Percentiles rank a stretch among this genome's conserved stretches.
phyloP scores from a whole-genome alignment of 768 basidiomycete species.

The Candolleomyces aberdarensis region DNA sequence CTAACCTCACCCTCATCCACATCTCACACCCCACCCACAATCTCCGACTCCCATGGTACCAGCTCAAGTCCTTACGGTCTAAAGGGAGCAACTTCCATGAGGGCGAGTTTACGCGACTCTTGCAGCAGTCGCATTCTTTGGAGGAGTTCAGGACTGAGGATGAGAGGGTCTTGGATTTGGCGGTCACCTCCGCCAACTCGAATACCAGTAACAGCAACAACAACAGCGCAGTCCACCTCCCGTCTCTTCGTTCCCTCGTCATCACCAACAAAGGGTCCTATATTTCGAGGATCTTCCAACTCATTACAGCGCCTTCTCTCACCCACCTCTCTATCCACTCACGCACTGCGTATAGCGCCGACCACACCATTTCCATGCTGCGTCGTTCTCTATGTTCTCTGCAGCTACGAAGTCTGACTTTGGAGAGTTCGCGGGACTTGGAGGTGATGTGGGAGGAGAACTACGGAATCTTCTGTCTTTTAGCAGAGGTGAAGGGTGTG shows the following conservation, averaged over 20 bases:
- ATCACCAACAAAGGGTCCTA: conserved; percentile 21
- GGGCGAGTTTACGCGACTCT: conserved; percentile 21
- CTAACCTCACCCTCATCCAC: conserved; percentile 10
- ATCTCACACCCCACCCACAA: conserved; percentile 15
- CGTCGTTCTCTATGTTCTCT: conserved; percentile 1
- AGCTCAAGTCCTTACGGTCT: conserved; percentile 17
- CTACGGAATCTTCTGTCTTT: conserved; percentile 12
- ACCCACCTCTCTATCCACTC: conserved; percentile 15
- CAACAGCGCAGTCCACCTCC: conserved; percentile 12
- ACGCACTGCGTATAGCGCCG: conserved; percentile 8
- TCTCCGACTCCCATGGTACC: conserved; percentile 20
- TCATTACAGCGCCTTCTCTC: conserved; percentile 20
- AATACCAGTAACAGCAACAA: background rate
- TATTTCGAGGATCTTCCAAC: conserved; percentile 19
- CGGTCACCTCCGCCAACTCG: conserved; percentile 9
- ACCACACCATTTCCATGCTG: conserved; percentile 17
- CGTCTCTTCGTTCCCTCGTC: conserved; percentile 15
- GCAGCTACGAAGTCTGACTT: background rate
- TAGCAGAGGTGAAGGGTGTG: conserved; percentile 15
- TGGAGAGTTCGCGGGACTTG: conserved; percentile 14
- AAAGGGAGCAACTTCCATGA: conserved; percentile 17
- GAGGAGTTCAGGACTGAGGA: conserved; percentile 17
- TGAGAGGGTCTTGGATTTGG: conserved; percentile 21
- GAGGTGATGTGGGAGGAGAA: conserved; percentile 20
- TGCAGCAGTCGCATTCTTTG: conserved; percentile 13